A percentile compares a stretch with the other conserved stretches of the same genome.
Conservation (phyloP, 148 eudicot genomes). For the Amaranthus cruentus region DNA sequence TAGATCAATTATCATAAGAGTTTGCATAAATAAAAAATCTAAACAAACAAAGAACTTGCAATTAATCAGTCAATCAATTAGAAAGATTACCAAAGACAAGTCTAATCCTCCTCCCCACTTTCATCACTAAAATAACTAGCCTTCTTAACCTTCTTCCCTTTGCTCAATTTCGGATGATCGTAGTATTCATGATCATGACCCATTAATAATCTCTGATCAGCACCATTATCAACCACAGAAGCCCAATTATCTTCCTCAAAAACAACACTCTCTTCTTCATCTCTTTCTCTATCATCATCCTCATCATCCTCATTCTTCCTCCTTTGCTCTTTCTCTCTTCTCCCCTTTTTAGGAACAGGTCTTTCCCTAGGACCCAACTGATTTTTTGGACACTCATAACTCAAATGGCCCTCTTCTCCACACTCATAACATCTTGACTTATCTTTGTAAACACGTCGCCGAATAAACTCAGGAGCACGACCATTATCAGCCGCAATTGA, state of each 20-base stretch:
- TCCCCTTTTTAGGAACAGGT: slow-evolving; percentile 41
- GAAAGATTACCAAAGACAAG: too few species aligned
- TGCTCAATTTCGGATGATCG: slow-evolving; percentile 25
- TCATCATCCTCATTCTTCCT: slow-evolving; percentile 16
- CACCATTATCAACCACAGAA: slow-evolving; percentile 68
- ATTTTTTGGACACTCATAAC: slow-evolving; percentile 87
- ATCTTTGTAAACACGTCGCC: slow-evolving; percentile 67
- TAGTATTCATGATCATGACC: slow-evolving; percentile 13
- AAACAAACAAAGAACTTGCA: too few species aligned
- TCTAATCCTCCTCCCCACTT: slow-evolving; percentile 71
- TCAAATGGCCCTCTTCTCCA: slow-evolving; percentile 85
- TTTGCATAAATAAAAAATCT: too few species aligned
- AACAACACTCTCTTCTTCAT: slow-evolving; percentile 29
- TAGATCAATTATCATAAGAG: too few species aligned
- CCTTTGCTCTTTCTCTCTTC: neutral
- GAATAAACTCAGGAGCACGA: slow-evolving; percentile 74
- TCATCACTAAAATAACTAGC: slow-evolving; percentile 81
- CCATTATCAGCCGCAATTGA: slow-evolving; percentile 88
- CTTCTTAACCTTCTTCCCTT: slow-evolving; percentile 53
- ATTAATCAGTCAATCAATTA: too few species aligned
- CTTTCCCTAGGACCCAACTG: slow-evolving; percentile 69
- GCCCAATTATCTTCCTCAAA: slow-evolving; percentile 88
- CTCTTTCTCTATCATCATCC: slow-evolving; percentile 35
- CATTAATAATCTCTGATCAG: slow-evolving; percentile 62
- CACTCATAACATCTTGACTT: slow-evolving; percentile 94